Evolutionary conservation across 1,284 basidiomycete species (phyloP), one percentile per base, ranked within the genome.

Genomic region (Ceratobasidium papillatum): DNA sequence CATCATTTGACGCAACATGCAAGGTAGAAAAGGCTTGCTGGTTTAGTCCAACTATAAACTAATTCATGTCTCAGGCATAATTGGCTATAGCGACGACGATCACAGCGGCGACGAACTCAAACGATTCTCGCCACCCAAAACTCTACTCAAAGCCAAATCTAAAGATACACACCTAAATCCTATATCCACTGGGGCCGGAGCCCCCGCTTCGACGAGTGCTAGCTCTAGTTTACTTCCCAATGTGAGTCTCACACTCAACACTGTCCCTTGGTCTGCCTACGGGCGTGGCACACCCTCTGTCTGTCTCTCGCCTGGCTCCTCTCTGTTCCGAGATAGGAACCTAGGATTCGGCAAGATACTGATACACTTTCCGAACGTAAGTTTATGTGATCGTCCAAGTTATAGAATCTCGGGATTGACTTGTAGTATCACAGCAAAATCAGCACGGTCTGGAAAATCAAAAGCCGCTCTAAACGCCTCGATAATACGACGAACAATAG

Each of bases 281-380:
- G 69, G 69, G 69, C 69, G 69, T 72, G 69, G 69, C 69, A 58
- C 69, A 72, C 58, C 69, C 45, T 72, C 69, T 69, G 56, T 62
- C 38, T 56, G 56, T 72, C 69, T 56, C 14, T 43, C 66, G 66
- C 69, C 69, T 72, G 69, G 69, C 69, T 72, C 69, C 69, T 51
- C 43, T 72, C 36, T 59, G 69, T 72, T 84, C 83, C 86, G 81
- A 87, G 88, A 84, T 86, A 91, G 90, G 90, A 90, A 84, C 85
- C 85, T 79, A 82, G 84, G 82, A 82, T 84, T 78, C 88, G 86
- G 80, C 49, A 75, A 11, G 78, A 77, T 30, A 78, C 83, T 80
- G 81, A 84, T 80, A 78, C 78, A 74, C 79, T 83, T 74, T 79
- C 85, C 84, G 89, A 88, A 80, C 78, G 90, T 91, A 77, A 77